Evolutionary conservation across 1,284 basidiomycete species (phyloP).

Genomic region (Anthracocystis walkeri): DNA sequence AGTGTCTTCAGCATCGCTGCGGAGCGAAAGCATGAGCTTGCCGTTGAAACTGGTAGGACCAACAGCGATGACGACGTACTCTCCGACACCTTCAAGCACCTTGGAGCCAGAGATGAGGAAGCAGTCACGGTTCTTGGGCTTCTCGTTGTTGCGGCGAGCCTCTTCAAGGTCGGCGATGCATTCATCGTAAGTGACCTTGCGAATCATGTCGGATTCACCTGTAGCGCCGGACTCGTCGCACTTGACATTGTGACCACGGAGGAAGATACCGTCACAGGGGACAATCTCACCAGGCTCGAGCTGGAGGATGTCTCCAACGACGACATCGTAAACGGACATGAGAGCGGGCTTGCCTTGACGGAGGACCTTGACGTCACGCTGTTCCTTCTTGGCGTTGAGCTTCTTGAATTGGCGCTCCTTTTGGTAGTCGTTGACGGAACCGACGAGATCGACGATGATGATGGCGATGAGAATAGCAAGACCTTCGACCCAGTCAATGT

Average conservation of each 20-base stretch:
- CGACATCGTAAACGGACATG: constrained; percentile 81
- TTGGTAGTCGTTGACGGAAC: constrained; percentile 92
- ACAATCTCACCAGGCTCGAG: constrained; percentile 95
- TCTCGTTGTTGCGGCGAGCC: constrained; percentile 64
- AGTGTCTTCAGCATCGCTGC: constrained; percentile 79
- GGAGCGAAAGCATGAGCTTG: constrained; percentile 75
- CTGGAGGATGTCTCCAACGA: constrained; percentile 92
- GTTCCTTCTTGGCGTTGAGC: constrained; percentile 95
- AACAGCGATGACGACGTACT: constrained; percentile 90
- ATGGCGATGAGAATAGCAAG: constrained; percentile 95
- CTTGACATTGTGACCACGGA: constrained; percentile 90
- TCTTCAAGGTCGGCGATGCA: constrained; percentile 74
- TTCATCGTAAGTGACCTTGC: constrained; percentile 84
- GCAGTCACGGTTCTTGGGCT: constrained; percentile 81
- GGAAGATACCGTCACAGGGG: constrained; percentile 93
- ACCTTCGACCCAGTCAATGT: constrained; percentile 94
- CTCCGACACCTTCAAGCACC: constrained; percentile 92
- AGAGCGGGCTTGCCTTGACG: constrained; percentile 87
- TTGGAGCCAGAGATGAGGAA: constrained; percentile 94
- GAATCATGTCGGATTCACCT: constrained; percentile 94
- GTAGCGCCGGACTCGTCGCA: constrained; percentile 98
- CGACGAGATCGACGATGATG: constrained; percentile 74
- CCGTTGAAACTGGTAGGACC: constrained; percentile 94
- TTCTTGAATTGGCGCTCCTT: constrained; percentile 95
- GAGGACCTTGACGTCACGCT: constrained; percentile 90